Base-by-base conservation (phyloP, 345 rosid species). In the Bruguiera sexangula region DNA sequence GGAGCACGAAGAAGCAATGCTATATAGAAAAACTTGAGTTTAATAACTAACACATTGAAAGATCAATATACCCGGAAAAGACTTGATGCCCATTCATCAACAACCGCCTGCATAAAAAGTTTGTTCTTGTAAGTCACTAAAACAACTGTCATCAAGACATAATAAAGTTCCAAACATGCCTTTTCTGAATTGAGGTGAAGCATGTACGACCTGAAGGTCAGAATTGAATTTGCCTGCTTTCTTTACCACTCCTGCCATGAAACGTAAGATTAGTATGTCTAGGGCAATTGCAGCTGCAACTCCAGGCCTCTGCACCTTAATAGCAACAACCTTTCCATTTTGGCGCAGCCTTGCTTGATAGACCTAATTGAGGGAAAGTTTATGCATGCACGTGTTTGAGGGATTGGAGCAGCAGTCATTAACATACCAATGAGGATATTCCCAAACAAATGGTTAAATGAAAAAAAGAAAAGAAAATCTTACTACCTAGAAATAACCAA, bases 31-130 rank as follows among this genome's bases (percentile, higher is more conserved):
- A 54, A 16, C 10, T 16, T 56, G 59, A 56, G 31, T 30, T 65
- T 34, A 20, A 59, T 19, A 37, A 26, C n/a, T 21, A 70, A 31
- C 60, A 61, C 60, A 66, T 10, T 73, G 72, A 36, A 31, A 75
- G 66, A 73, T 62, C 19, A 66, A 69, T 66, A 62, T 87, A 94
- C 97, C 95, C 85, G 89, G 64, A 94, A 91, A 68, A 94, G 94
- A 77, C 97, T 94, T 10, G 95, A 88, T 30, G 97, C 98, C 98
- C 97, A 94, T 71, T 94, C 97, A 73, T 94, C 97, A 82, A 88
- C 84, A 77, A 94, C 85, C 53, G 95, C 97, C 97, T 91, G 90
- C 82, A 82, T 67, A 79, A 69, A 57, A 43, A 73, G 60, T 60
- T 68, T 72, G 74, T 57, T 58, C 5, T 74, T 76, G 51, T 69